phyloP scores from a whole-genome alignment of 306 rosid species.

The Hippophae tibetana region DNA sequence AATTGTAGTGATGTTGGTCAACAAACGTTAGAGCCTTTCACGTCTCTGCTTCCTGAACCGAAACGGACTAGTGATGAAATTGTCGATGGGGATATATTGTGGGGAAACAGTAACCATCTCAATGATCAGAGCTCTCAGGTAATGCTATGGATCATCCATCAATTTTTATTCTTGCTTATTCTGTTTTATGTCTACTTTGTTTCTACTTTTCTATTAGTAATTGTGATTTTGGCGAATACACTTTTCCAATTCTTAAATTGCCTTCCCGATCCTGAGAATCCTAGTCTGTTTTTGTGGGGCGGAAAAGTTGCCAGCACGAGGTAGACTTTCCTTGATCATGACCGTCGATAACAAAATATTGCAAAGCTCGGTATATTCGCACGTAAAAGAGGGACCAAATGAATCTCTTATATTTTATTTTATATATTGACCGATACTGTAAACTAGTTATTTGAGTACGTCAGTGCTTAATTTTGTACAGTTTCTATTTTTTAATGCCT shows the following conservation, averaged over 20 bases:
- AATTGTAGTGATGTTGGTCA: constrained; percentile 14
- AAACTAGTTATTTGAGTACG: too few species aligned
- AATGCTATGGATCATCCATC: background rate
- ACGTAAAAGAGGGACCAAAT: background rate
- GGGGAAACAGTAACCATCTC: constrained; percentile 24
- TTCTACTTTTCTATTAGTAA: background rate
- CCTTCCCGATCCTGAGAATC: too few species aligned
- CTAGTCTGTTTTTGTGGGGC: too few species aligned
- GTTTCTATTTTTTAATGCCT: too few species aligned
- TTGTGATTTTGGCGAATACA: background rate
- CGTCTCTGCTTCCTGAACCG: constrained; percentile 24
- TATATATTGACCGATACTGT: background rate
- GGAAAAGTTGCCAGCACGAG: background rate
- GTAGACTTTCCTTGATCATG: background rate
- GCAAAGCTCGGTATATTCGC: background rate
- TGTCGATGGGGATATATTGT: constrained; percentile 16
- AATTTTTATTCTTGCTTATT: background rate
- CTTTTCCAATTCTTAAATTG: too few species aligned
- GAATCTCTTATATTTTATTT: background rate
- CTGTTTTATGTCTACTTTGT: background rate
- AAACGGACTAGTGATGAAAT: constrained; percentile 14
- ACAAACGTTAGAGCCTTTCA: constrained; percentile 21
- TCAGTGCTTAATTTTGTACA: too few species aligned
- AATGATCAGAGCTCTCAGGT: constrained; percentile 30
- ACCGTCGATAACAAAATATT: background rate